These are phyloP conservation scores for Phytophthora multivora DNA, from an alignment of 352 stramenopile genomes.

Conservation along the genomic window DNA sequence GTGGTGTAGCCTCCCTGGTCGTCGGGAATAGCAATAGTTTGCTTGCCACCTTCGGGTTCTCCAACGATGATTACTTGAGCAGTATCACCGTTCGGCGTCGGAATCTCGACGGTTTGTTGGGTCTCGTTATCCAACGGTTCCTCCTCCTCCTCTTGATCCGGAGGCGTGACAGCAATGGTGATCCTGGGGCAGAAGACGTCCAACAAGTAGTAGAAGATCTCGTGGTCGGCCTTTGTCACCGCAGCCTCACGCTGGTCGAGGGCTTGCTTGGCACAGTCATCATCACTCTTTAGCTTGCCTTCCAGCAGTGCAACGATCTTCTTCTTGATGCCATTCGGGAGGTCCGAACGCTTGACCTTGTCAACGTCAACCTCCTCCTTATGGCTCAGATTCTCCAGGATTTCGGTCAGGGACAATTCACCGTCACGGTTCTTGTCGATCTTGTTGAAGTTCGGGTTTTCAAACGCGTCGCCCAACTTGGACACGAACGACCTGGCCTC, in stretches of 20 bases:
- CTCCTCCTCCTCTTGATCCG: conserved; percentile 4
- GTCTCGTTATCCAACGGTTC: background rate
- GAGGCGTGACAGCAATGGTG: conserved; percentile 21
- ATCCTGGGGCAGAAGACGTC: conserved; percentile 25
- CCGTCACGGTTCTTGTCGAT: conserved; percentile 42
- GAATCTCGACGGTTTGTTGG: conserved; percentile 24
- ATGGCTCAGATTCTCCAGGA: conserved; percentile 18
- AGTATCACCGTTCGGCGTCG: conserved; percentile 14
- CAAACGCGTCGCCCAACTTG: conserved; percentile 40
- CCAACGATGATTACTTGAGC: conserved; percentile 22
- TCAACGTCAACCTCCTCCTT: conserved; percentile 22
- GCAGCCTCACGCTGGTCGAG: conserved; percentile 8
- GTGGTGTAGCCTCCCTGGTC: conserved; percentile 17
- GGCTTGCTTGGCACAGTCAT: conserved; percentile 17
- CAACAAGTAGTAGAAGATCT: conserved; percentile 31
- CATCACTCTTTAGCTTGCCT: conserved; percentile 23
- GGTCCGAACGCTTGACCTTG: conserved; percentile 16
- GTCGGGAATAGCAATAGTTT: conserved; percentile 23
- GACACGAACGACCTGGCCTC: conserved; percentile 37
- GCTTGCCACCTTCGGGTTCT: conserved; percentile 12
- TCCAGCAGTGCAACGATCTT: conserved; percentile 21
- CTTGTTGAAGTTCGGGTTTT: conserved; percentile 38
- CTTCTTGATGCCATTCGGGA: conserved; percentile 21
- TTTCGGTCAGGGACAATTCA: conserved; percentile 13
- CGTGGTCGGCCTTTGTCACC: conserved; percentile 5